A percentile compares a stretch with the other conserved stretches of the same genome.
These are phyloP conservation scores for Poterioochromonas sp. DNA, from an alignment of 352 stramenopile species.

Conservation along the genomic window DNA sequence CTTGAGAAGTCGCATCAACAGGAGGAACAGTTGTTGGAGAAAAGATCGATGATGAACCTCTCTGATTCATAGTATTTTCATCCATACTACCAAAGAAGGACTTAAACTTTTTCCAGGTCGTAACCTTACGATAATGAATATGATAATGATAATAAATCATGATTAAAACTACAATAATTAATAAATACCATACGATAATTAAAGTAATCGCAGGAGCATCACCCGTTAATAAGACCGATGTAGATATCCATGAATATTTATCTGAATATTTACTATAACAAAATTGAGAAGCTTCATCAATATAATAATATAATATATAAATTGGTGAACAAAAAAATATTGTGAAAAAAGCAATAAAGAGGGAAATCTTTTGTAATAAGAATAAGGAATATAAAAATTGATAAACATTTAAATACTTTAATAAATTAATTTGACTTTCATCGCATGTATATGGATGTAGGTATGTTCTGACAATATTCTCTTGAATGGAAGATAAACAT, in stretches of 20 bases:
- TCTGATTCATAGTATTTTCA: neutral
- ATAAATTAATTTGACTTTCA: neutral
- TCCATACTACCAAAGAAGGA: too few relatives aligned
- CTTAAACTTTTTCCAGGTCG: too few relatives aligned
- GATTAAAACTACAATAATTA: neutral
- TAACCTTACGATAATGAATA: neutral
- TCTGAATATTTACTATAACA: neutral
- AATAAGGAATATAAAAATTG: neutral
- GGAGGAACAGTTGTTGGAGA: neutral
- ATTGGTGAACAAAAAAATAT: neutral
- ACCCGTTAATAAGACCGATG: conserved; percentile 8
- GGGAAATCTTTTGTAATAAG: neutral
- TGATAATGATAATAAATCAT: neutral
- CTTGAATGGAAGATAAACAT: neutral
- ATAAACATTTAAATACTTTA: neutral
- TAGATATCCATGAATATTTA: conserved; percentile 5
- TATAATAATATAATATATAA: neutral
- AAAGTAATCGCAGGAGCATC: neutral
- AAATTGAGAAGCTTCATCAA: neutral
- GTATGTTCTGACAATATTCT: neutral
- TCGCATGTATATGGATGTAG: neutral
- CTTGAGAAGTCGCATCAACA: too few relatives aligned
- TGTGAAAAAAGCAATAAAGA: neutral
- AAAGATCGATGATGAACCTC: neutral
- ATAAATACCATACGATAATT: neutral